Evolutionary conservation across 1,284 basidiomycete species (phyloP), one percentile per base, ranked within the genome.

Genomic region (Mycena citricolor): DNA sequence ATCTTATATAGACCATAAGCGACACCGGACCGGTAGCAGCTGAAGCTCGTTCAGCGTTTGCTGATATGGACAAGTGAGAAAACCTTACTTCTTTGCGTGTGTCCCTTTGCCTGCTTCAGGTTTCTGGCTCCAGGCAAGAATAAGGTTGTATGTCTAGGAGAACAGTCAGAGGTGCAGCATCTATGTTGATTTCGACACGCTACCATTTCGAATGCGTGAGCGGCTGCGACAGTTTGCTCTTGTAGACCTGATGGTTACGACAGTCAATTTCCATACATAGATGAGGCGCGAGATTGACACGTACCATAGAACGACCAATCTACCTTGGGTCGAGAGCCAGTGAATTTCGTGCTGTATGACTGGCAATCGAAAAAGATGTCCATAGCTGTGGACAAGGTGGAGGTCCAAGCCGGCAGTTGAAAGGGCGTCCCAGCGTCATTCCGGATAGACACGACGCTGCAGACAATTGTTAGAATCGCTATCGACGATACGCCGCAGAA

Each of bases 141-240:
- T 47, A 14, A 53, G 24, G 24, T 53, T 53, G 32, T 53, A 53
- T 7, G 32, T 35, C 51, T 52, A 28, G 6, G 4, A 39, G 11
- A 5, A 3, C 8, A 24, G 28, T 38, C 8, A 20, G 20, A 23
- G 25, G 19, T 8, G 4, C 17, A 8, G n/a, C 30, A 19, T 12
- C n/a, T n/a, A 11, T 16, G 35, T 8, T 8, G 23, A 13, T 32
- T 34, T n/a, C 7, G 14, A 12, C 2, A 26, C 5, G n/a, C 8
- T 44, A 49, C 51, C 44, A 50, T 53, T 35, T 53, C 51, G n/a
- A 50, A 53, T 14, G 51, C 51, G 24, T 44, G 44, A 4, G 48
- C 51, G 1, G 51, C 51, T 4, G 51, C 41, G 3, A 53, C 51
- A 29, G 51, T 53, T 23, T 50, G 47, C 19, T 53, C 51, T n/a